phyloP scores from a whole-genome alignment of 495 filamentous ascomycete genomes.

The Pyronema domesticum region DNA sequence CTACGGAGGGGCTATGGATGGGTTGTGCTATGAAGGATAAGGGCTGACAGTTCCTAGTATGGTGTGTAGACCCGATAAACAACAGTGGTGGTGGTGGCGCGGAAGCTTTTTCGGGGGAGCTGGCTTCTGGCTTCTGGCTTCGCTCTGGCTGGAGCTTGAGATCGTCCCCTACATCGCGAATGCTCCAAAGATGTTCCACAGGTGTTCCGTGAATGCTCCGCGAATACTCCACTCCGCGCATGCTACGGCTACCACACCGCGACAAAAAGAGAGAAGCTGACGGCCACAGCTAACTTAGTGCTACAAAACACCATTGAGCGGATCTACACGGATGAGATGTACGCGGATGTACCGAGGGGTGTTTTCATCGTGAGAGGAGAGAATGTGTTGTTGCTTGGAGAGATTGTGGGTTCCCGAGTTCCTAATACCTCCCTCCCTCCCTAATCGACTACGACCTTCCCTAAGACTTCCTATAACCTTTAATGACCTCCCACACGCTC shows the following conservation, averaged over 20 bases:
- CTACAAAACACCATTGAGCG: constrained; percentile 82
- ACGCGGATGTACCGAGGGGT: constrained; percentile 64
- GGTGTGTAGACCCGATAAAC: constrained; percentile 4
- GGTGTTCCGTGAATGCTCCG: too few species aligned
- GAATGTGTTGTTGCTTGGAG: constrained; percentile 78
- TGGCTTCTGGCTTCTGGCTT: too few species aligned
- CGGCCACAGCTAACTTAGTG: constrained; percentile 62
- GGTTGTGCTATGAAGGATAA: neutral
- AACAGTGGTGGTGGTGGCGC: too few species aligned
- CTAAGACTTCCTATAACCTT: neutral
- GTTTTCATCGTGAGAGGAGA: constrained; percentile 83
- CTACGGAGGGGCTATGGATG: too few species aligned
- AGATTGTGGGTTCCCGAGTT: constrained; percentile 45
- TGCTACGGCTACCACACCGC: neutral
- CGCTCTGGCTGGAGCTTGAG: too few species aligned
- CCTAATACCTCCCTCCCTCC: neutral
- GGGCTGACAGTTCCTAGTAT: constrained; percentile 15
- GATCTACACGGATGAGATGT: constrained; percentile 53
- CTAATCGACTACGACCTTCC: neutral
- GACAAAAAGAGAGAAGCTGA: neutral
- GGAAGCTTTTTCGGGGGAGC: too few species aligned
- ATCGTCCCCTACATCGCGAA: too few species aligned
- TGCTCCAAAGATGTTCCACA: too few species aligned
- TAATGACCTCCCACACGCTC: neutral
- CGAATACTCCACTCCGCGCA: too few species aligned